Conservation (phyloP, 305 asterid species). For the Fraxinus angustifolia region DNA sequence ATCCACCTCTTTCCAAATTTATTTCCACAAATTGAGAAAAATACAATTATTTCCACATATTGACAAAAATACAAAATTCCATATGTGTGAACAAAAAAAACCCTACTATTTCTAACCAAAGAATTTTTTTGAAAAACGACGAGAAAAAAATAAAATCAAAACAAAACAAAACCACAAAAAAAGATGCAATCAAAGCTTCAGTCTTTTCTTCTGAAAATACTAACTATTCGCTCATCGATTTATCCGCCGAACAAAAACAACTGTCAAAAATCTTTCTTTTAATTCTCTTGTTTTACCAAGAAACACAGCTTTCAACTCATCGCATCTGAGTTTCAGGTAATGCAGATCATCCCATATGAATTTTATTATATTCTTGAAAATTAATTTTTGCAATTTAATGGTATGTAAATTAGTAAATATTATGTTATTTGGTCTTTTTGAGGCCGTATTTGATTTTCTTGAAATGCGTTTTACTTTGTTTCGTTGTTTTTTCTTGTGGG, state of each 20-base stretch:
- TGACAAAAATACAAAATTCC: background rate
- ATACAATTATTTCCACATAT: background rate
- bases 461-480: slow-evolving; percentile 21
- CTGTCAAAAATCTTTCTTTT: slow-evolving; percentile 3
- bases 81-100: slow-evolving; percentile 16
- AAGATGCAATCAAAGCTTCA: slow-evolving; percentile 19
- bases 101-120: slow-evolving; percentile 12
- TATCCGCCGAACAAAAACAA: slow-evolving; percentile 33
- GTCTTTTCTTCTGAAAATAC: slow-evolving; percentile 19
- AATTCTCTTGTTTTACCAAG: background rate
- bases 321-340: slow-evolving; percentile 19
- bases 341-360: slow-evolving; percentile 26
- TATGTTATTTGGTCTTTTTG: slow-evolving; percentile 9
- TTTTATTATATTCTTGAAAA: background rate
- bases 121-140: background rate
- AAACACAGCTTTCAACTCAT: background rate
- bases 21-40: background rate
- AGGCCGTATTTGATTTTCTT: slow-evolving; percentile 7
- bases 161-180: slow-evolving; percentile 6
- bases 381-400: slow-evolving; percentile 8
- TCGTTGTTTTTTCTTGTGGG: background rate
- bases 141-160: too few relatives aligned
- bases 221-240: slow-evolving; percentile 23
- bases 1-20: background rate
- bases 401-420: slow-evolving; percentile 12